A percentile compares a stretch with the other conserved stretches of the same genome.
These are phyloP conservation scores for Aspergillus sp. DNA, from an alignment of 2,329 filamentous ascomycete species.

Conservation along the genomic window DNA sequence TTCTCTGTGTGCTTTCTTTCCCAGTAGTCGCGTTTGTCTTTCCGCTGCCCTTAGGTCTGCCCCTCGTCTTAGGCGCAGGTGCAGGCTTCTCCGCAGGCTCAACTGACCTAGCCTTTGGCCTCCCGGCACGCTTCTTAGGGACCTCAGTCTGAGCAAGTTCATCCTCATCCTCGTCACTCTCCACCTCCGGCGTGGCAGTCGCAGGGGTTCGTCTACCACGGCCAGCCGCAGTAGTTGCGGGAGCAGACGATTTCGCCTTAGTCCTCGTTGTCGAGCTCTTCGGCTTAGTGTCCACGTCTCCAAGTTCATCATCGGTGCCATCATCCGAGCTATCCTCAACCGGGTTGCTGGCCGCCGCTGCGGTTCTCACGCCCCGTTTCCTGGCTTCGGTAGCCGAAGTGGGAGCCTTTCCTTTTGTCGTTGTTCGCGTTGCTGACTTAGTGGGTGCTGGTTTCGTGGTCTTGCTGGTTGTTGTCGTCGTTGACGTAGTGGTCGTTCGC, in stretches of 20 bases:
- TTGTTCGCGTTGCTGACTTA: constrained; percentile 12
- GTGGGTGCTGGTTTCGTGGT: constrained; percentile 4
- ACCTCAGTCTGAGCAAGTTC: constrained; percentile 24
- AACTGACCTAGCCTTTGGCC: constrained; percentile 15
- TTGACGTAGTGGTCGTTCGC: constrained; percentile 6
- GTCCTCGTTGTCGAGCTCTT: constrained; percentile 6
- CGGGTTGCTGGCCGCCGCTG: constrained; percentile 2
- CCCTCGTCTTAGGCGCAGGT: constrained; percentile 24
- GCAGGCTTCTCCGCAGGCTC: constrained; percentile 14
- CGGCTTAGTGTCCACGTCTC: constrained; percentile 12
- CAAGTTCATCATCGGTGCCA: constrained; percentile 28
- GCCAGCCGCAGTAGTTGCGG: constrained; percentile 4
- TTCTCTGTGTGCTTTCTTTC: constrained; percentile 16
- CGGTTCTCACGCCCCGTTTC: constrained; percentile 11
- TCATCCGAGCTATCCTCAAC: constrained; percentile 19
- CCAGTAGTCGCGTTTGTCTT: constrained; percentile 15
- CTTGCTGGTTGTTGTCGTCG: constrained; percentile 10
- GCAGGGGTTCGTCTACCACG: constrained; percentile 12
- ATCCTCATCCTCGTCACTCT: constrained; percentile 23
- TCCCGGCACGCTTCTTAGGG: constrained; percentile 22
- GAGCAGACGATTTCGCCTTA: constrained; percentile 14
- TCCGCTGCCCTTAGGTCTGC: constrained; percentile 29
- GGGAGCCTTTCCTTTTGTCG: constrained; percentile 9
- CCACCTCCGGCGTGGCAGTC: constrained; percentile 4
- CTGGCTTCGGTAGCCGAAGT: constrained; percentile 13